Conservation (phyloP, 495 filamentous ascomycete genomes). For the Pseudomonodictys pantanalensis region DNA sequence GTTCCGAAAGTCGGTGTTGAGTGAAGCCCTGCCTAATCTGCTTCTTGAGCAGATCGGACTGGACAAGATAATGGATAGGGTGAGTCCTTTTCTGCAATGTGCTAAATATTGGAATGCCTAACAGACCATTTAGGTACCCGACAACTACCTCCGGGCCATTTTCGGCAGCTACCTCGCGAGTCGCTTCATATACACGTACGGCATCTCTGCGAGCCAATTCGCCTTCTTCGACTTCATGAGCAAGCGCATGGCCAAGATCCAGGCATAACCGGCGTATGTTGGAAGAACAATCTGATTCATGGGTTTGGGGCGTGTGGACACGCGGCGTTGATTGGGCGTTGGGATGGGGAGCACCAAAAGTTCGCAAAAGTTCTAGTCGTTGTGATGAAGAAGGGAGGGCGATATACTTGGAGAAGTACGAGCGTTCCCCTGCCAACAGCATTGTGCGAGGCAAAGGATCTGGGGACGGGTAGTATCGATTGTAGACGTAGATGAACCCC, state of each 20-base stretch:
- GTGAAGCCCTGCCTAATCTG: conserved; percentile 80
- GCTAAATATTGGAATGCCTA: conserved; percentile 31
- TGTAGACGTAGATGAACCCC: too few relatives aligned
- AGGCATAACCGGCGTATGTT: not conserved
- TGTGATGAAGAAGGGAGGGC: not conserved
- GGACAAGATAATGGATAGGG: conserved; percentile 76
- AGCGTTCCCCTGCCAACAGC: too few relatives aligned
- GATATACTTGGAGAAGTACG: too few relatives aligned
- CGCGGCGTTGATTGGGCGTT: not conserved
- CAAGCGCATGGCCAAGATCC: conserved; percentile 37
- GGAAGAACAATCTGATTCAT: too few relatives aligned
- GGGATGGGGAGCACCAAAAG: conserved; percentile 5
- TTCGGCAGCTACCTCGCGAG: conserved; percentile 94
- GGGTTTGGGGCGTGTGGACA: not conserved
- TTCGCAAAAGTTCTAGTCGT: conserved; percentile 7
- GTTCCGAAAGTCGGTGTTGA: conserved; percentile 73
- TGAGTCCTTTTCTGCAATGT: conserved; percentile 42
- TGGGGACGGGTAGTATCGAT: too few relatives aligned
- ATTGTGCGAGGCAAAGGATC: too few relatives aligned
- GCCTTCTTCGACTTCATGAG: conserved; percentile 88
- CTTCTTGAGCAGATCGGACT: conserved; percentile 87
- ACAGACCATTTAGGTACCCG: conserved; percentile 61
- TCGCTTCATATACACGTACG: conserved; percentile 92
- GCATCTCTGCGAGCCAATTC: conserved; percentile 90
- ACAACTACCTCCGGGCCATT: conserved; percentile 88